phyloP scores from a whole-genome alignment of 371 early-diverging fungal species.

The Umbelopsis sp. region DNA sequence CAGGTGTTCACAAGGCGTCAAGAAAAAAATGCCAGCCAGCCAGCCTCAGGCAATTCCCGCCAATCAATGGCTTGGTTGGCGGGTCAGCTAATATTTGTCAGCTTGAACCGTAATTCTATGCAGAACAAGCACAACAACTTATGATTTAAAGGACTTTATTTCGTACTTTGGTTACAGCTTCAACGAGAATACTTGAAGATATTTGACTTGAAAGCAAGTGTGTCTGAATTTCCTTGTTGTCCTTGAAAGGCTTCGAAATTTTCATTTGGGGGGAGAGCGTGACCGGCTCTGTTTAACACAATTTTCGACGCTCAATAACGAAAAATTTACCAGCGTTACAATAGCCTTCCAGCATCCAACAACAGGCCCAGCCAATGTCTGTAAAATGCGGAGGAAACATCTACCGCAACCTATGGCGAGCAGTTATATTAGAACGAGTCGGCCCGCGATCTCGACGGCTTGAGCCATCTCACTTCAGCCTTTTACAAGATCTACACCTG shows the following conservation, averaged over 20 bases:
- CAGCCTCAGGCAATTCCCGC: too few species aligned
- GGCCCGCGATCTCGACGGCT: slow-evolving; percentile 13
- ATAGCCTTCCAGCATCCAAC: background rate
- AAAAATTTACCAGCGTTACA: slow-evolving; percentile 8
- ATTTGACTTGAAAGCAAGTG: too few species aligned
- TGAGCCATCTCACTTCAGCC: background rate
- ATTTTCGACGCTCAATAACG: background rate
- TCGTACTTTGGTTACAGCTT: too few species aligned
- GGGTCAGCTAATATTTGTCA: too few species aligned
- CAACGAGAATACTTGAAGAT: too few species aligned
- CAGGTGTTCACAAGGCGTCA: background rate
- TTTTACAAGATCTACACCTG: slow-evolving; percentile 11
- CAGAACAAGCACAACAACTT: too few species aligned
- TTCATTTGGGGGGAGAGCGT: background rate
- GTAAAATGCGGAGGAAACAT: slow-evolving; percentile 18
- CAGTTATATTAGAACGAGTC: slow-evolving; percentile 8
- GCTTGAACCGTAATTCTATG: background rate
- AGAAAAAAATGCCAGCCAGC: background rate
- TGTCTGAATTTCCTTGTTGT: too few species aligned
- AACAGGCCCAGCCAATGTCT: slow-evolving; percentile 15
- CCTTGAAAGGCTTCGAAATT: too few species aligned
- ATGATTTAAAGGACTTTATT: background rate
- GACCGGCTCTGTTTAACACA: background rate
- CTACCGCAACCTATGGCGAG: slow-evolving; percentile 18
- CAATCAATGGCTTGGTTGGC: too few species aligned